Evolutionary conservation across 2,329 filamentous ascomycete species (phyloP).

Genomic region (Biscogniauxia sp.): DNA sequence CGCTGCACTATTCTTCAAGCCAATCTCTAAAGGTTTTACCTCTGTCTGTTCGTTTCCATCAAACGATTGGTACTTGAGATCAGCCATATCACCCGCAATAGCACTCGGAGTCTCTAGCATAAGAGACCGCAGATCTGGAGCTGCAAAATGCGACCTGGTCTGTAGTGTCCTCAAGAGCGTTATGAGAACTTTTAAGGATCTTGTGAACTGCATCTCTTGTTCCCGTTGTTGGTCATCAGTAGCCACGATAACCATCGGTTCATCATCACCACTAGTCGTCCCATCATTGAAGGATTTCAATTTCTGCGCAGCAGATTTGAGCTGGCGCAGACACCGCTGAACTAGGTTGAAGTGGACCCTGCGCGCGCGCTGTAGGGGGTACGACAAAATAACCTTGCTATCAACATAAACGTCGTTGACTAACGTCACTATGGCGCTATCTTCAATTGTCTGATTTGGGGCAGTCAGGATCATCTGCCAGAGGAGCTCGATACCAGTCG

Average conservation of each 20-base stretch:
- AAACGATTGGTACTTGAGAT: slow-evolving; percentile 73
- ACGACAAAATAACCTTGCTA: slow-evolving; percentile 48
- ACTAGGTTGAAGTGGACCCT: slow-evolving; percentile 68
- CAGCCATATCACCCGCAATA: slow-evolving; percentile 61
- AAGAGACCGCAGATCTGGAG: slow-evolving; percentile 54
- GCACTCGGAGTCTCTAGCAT: slow-evolving; percentile 51
- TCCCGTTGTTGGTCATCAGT: slow-evolving; percentile 47
- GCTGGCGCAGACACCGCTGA: slow-evolving; percentile 68
- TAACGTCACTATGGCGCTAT: slow-evolving; percentile 65
- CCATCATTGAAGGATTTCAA: slow-evolving; percentile 50
- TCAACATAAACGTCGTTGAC: slow-evolving; percentile 70
- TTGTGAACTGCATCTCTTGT: slow-evolving; percentile 63
- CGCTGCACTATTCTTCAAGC: slow-evolving; percentile 66
- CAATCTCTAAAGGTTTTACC: slow-evolving; percentile 63
- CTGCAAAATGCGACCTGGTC: slow-evolving; percentile 56
- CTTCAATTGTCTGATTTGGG: slow-evolving; percentile 62
- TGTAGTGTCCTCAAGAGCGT: slow-evolving; percentile 67
- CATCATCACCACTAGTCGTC: slow-evolving; percentile 44
- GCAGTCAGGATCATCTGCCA: slow-evolving; percentile 79
- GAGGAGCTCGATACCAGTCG: slow-evolving; percentile 64
- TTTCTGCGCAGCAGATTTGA: slow-evolving; percentile 60
- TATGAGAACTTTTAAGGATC: slow-evolving; percentile 66
- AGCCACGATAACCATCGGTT: slow-evolving; percentile 51
- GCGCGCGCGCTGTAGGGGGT: slow-evolving; percentile 49
- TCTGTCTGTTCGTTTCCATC: slow-evolving; percentile 58